Evolutionary conservation across 2,329 filamentous ascomycete genomes (phyloP).

Genomic region (Colletotrichum lini): DNA sequence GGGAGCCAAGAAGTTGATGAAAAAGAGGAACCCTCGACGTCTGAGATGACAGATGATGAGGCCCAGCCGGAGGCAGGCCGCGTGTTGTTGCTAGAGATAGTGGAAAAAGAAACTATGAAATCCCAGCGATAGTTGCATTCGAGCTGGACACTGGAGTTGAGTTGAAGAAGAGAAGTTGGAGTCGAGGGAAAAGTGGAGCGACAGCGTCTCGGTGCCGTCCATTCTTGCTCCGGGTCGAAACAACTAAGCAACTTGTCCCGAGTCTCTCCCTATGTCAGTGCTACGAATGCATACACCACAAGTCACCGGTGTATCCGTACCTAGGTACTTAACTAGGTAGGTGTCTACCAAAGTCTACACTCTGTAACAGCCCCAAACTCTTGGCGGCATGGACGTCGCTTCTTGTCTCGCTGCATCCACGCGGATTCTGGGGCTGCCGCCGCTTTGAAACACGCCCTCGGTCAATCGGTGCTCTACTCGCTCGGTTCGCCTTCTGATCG

Average conservation of each 20-base stretch:
- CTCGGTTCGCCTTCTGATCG: conserved; percentile 35
- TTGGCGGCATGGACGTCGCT: conserved; percentile 29
- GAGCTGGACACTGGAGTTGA: not conserved
- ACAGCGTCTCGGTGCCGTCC: conserved; percentile 27
- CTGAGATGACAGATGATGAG: conserved; percentile 24
- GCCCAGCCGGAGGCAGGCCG: conserved; percentile 5
- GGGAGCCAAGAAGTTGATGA: conserved; percentile 22
- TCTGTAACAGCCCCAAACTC: conserved; percentile 41
- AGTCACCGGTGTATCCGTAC: too few species aligned
- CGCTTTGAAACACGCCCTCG: conserved; percentile 25
- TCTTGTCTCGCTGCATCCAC: conserved; percentile 23
- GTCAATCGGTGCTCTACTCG: conserved; percentile 21
- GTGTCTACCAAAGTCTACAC: conserved; percentile 4
- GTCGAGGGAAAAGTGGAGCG: conserved; percentile 8
- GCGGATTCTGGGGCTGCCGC: conserved; percentile 34
- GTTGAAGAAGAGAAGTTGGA: conserved; percentile 28
- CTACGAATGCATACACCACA: too few species aligned
- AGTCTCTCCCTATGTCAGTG: not conserved
- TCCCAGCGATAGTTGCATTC: conserved; percentile 8
- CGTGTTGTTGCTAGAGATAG: conserved; percentile 24
- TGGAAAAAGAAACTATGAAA: conserved; percentile 21
- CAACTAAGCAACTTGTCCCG: conserved; percentile 37
- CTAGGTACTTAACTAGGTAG: too few species aligned
- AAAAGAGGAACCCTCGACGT: conserved; percentile 33
- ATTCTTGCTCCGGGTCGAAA: conserved; percentile 35